Percentiles rank a stretch among this genome's conserved stretches.
phyloP scores from a whole-genome alignment of 176 grass and related monocot species.

The Triticum dicoccoides region DNA sequence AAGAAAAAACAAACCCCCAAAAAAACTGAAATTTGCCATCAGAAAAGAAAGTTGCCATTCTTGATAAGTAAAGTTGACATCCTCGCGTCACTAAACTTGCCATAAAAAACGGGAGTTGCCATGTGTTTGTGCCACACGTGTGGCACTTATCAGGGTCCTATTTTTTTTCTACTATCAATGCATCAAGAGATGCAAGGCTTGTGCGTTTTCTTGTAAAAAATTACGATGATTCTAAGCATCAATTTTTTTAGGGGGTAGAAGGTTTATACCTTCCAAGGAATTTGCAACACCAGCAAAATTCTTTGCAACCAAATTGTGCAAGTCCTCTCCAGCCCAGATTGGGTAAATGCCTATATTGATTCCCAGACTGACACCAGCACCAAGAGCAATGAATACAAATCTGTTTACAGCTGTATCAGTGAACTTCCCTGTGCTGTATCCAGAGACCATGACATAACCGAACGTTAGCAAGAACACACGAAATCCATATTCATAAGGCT shows the following conservation, averaged over 20 bases:
- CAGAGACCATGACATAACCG: slow-evolving; percentile 79
- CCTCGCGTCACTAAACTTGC: no score
- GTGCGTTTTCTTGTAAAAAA: not conserved
- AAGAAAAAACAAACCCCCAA: no score
- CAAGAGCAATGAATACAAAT: slow-evolving; percentile 80
- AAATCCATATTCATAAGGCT: slow-evolving; percentile 84
- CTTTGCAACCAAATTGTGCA: slow-evolving; percentile 83
- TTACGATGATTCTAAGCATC: not conserved
- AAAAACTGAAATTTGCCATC: no score
- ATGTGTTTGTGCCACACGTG: no score
- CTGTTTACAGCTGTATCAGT: slow-evolving; percentile 60
- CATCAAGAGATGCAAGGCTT: not conserved
- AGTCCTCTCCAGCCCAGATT: slow-evolving; percentile 92
- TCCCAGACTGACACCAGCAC: slow-evolving; percentile 71
- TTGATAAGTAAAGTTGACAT: no score
- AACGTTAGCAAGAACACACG: slow-evolving; percentile 90
- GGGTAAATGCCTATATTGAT: slow-evolving; percentile 89
- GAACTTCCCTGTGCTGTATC: slow-evolving; percentile 70
- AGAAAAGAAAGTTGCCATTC: no score
- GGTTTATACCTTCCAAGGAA: slow-evolving; percentile 79
- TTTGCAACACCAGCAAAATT: slow-evolving; percentile 81
- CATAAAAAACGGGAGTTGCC: no score
- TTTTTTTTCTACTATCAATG: not conserved
- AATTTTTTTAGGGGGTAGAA: not conserved
- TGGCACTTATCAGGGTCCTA: no score